Conservation (phyloP, 768 basidiomycete species). For the Epithele typhae region DNA sequence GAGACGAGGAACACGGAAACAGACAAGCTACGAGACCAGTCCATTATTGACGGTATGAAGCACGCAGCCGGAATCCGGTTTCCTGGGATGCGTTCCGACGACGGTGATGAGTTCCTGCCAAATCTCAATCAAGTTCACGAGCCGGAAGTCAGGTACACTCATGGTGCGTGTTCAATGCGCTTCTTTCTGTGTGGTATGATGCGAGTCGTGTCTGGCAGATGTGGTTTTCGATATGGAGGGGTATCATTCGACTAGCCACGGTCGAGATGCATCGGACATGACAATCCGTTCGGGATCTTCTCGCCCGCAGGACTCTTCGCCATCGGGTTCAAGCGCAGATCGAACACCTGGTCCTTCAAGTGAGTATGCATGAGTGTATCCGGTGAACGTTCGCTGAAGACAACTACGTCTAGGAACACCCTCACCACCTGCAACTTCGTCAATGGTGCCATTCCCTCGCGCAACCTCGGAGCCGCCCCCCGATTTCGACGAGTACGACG, state of each 20-base stretch:
- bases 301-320: conserved; percentile 3
- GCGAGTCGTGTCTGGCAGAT: conserved; percentile 35
- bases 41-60: conserved; percentile 17
- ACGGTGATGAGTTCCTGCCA: conserved; percentile 46
- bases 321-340: conserved; percentile 11
- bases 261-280: conserved; percentile 25
- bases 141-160: conserved; percentile 46
- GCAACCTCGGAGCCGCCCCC: conserved; percentile 62
- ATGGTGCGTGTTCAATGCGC: conserved; percentile 38
- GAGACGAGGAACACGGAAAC: conserved; percentile 23
- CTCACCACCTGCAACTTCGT: conserved; percentile 13
- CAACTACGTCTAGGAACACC: conserved; percentile 6
- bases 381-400: neutral
- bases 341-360: conserved; percentile 25
- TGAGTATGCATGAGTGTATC: conserved; percentile 6
- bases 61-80: conserved; percentile 21
- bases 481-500: conserved; percentile 29
- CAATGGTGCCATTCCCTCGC: conserved; percentile 38
- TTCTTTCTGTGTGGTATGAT: neutral
- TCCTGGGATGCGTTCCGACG: conserved; percentile 3
- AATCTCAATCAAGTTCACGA: conserved; percentile 32
- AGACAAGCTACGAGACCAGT: conserved; percentile 24
- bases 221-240: conserved; percentile 81
- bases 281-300: conserved; percentile 16
- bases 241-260: conserved; percentile 51